Base-by-base conservation (phyloP, 2,329 filamentous ascomycete species). In the Nemania sp. region DNA sequence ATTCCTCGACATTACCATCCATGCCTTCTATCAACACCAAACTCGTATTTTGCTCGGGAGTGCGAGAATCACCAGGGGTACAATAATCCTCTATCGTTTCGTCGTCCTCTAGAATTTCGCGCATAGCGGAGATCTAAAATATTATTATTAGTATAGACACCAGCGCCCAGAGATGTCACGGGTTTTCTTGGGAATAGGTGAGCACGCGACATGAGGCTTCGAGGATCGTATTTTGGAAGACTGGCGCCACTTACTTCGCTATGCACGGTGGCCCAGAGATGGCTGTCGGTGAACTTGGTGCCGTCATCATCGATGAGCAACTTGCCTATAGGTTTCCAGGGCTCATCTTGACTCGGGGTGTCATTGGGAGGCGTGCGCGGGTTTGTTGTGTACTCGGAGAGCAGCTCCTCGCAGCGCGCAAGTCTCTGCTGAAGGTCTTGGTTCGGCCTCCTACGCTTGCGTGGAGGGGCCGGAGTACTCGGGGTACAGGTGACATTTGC, bases 351-450 rank as follows among this genome's bases (percentile, higher is more conserved):
- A 68, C 27, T 78, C 35, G 73, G 70, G 32, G 74, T 60, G 4
- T 73, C 75, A 29, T 65, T 71, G 20, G 75, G 68, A 1, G 74
- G 66, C 43, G 64, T 73, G 5, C 72, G 61, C 18, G 73, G 71
- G 47, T 75, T 76, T 45, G 78, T 80, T 13, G 86, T 86, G 77
- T 89, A 89, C 67, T 87, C 84, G 70, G 87, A 88, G 24, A 89
- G 77, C 45, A 89, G 78, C 70, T 87, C 85, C 72, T 89, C 87
- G 70, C 87, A 89, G 63, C 86, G 81, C 3, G 86, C 86, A 41
- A 89, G 80, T 45, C 87, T 83, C 76, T 89, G 87, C 73, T 89
- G 87, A 13, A 89, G 82, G 72, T 89, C 87, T 73, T 89, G 87
- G 61, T 89, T 89, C 10, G 87, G 87, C 55, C 87, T 81, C 69